Evolutionary conservation across 2,329 filamentous ascomycete species (phyloP).

Genomic region (Zymoseptoria pseudotritici): DNA sequence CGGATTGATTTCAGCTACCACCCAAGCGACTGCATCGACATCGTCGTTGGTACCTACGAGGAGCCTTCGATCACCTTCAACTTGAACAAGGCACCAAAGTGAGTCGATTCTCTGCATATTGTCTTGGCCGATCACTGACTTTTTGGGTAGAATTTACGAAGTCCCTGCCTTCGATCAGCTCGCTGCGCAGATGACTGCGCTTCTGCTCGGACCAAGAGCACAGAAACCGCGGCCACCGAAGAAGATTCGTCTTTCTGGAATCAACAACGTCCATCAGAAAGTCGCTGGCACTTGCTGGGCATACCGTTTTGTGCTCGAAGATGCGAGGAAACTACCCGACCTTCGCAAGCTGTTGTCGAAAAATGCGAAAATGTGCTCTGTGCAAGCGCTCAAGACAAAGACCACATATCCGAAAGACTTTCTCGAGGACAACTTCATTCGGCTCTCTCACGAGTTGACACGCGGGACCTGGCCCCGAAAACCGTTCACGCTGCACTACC

Average conservation of each 20-base stretch:
- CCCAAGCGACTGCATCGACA: constrained; percentile 30
- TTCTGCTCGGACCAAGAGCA: constrained; percentile 11
- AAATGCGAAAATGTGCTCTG: constrained; percentile 27
- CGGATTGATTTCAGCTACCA: constrained; percentile 39
- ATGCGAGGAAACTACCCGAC: constrained; percentile 7
- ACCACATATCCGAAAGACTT: constrained; percentile 9
- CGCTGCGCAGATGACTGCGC: background rate
- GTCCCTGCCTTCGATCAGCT: constrained; percentile 1
- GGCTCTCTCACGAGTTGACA: constrained; percentile 31
- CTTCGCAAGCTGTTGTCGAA: constrained; percentile 19
- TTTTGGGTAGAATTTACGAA: constrained; percentile 26
- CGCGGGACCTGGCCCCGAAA: constrained; percentile 28
- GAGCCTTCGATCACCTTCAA: constrained; percentile 33
- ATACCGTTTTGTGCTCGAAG: constrained; percentile 35
- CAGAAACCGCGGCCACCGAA: constrained; percentile 8
- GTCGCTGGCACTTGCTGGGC: constrained; percentile 44
- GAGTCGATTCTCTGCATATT: background rate
- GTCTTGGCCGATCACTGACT: background rate
- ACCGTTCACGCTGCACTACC: constrained; percentile 52
- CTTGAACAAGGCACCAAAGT: constrained; percentile 32
- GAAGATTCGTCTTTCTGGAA: constrained; percentile 28
- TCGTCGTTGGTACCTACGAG: constrained; percentile 26
- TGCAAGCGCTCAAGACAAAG: constrained; percentile 21
- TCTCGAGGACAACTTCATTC: constrained; percentile 7
- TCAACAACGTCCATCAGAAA: constrained; percentile 32